These are phyloP conservation scores for Hypoxylon sp. DNA, from an alignment of 2,329 filamentous ascomycete species.

Conservation along the genomic window DNA sequence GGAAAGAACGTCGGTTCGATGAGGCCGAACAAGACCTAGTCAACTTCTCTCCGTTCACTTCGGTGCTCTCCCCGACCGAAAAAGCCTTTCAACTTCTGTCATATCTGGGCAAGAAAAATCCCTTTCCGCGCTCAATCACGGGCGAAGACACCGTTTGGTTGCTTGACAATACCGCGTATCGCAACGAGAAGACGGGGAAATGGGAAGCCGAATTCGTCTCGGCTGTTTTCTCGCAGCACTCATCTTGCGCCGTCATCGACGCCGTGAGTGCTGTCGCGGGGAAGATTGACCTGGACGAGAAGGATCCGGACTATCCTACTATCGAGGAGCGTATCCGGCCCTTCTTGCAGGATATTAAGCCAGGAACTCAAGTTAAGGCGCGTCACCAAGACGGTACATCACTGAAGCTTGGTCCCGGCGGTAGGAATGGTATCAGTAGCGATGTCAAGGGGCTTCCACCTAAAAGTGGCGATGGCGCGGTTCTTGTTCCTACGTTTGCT, in stretches of 20 bases:
- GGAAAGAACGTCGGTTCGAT: slow-evolving; percentile 65
- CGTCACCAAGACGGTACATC: slow-evolving; percentile 64
- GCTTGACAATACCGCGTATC: slow-evolving; percentile 89
- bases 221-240: slow-evolving; percentile 82
- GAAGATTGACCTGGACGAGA: slow-evolving; percentile 75
- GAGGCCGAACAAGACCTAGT: slow-evolving; percentile 65
- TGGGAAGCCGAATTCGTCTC: slow-evolving; percentile 90
- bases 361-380: slow-evolving; percentile 77
- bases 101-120: slow-evolving; percentile 68
- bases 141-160: slow-evolving; percentile 85
- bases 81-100: slow-evolving; percentile 62
- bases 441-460: slow-evolving; percentile 70
- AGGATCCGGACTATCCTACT: slow-evolving; percentile 70
- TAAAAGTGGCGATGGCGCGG: slow-evolving; percentile 61
- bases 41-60: slow-evolving; percentile 51
- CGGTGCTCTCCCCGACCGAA: slow-evolving; percentile 45
- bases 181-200: slow-evolving; percentile 60
- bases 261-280: slow-evolving; percentile 79
- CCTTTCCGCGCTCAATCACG: slow-evolving; percentile 72
- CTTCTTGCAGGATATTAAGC: slow-evolving; percentile 82
- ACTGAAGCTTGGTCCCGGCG: slow-evolving; percentile 77
- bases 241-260: slow-evolving; percentile 76
- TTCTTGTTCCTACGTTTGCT: slow-evolving; percentile 63
- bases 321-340: slow-evolving; percentile 80
- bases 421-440: slow-evolving; percentile 79